These are phyloP conservation scores for Darksidea phi DNA, from an alignment of 495 filamentous ascomycete genomes.

Conservation along the genomic window DNA sequence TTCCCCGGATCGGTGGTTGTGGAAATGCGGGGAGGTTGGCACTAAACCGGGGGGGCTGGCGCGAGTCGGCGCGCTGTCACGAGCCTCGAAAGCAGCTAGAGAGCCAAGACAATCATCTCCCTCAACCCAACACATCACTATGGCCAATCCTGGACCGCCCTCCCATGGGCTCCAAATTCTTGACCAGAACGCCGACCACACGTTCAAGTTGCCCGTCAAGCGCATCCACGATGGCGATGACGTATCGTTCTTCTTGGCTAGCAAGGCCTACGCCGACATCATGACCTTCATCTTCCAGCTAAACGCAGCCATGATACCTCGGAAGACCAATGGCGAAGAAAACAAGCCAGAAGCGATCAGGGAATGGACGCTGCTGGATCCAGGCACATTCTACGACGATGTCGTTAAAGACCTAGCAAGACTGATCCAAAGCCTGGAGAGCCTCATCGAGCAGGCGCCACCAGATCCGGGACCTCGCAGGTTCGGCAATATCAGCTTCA, in stretches of 20 bases:
- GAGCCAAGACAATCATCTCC: constrained; percentile 8
- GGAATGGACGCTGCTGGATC: constrained; percentile 55
- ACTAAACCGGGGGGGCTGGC: not conserved
- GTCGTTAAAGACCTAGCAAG: constrained; percentile 63
- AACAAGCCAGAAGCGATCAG: constrained; percentile 37
- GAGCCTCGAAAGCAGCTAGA: constrained; percentile 11
- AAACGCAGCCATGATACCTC: constrained; percentile 81
- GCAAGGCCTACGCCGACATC: constrained; percentile 80
- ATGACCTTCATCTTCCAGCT: constrained; percentile 84
- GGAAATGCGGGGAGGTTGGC: constrained; percentile 1
- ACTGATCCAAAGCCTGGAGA: constrained; percentile 60
- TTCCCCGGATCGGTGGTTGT: not conserved
- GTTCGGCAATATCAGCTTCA: constrained; percentile 89
- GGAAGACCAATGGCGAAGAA: constrained; percentile 39
- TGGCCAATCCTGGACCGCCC: constrained; percentile 13
- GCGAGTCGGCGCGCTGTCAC: constrained; percentile 3
- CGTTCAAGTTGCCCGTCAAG: constrained; percentile 62
- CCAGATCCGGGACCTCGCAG: constrained; percentile 80
- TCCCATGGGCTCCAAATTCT: constrained; percentile 31
- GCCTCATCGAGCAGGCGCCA: constrained; percentile 72
- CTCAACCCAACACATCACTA: constrained; percentile 8
- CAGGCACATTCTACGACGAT: constrained; percentile 53
- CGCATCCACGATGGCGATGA: constrained; percentile 78
- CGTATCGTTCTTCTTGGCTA: constrained; percentile 71
- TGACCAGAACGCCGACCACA: constrained; percentile 36